Conservation (phyloP, 306 rosid genomes). For the Fagus sylvatica region DNA sequence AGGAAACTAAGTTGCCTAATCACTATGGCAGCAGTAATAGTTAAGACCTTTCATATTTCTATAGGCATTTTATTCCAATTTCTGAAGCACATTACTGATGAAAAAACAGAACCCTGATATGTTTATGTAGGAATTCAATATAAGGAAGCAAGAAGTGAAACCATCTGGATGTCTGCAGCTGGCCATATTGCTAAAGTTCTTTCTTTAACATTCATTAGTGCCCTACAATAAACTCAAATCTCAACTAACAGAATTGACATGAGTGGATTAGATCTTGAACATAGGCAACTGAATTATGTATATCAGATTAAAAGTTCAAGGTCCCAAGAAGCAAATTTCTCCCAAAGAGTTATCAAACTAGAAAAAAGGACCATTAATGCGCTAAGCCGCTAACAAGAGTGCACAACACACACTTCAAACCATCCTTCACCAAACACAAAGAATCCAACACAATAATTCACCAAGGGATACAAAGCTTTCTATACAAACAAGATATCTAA, state of each 20-base stretch:
- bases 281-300: neutral
- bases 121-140: neutral
- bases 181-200: neutral
- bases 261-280: neutral
- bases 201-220: neutral
- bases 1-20: too few relatives aligned
- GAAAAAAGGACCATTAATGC: neutral
- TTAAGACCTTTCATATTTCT: too few relatives aligned
- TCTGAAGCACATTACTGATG: too few relatives aligned
- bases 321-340: neutral
- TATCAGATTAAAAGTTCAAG: neutral
- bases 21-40: too few relatives aligned
- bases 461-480: neutral
- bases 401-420: neutral
- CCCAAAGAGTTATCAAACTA: neutral
- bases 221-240: neutral
- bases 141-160: neutral
- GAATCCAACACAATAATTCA: too few relatives aligned
- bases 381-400: neutral
- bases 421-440: neutral
- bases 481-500: neutral
- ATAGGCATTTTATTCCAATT: too few relatives aligned
- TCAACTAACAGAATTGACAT: neutral
- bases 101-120: too few relatives aligned
- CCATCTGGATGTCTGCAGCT: neutral